Base-by-base conservation (phyloP, 164 flowering plant species). In the Paratinospora sagittata region DNA sequence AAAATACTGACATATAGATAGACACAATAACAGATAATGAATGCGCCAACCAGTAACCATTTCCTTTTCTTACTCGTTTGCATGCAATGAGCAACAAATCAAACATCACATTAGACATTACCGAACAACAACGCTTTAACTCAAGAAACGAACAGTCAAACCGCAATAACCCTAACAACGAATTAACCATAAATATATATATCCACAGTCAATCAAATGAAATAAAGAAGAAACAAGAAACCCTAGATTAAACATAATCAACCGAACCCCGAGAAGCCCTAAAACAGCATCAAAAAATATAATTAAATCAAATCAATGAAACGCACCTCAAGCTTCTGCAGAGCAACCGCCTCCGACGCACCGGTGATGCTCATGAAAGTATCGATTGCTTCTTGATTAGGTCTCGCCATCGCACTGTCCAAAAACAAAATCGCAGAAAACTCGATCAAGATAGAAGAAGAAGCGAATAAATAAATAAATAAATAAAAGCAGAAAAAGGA, bases 331-430 rank as follows among this genome's bases (percentile, higher is more conserved):
- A 92, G 87, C 58, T 75, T 88, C 62, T 78, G 97, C 24, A 81
- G 21, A 37, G 97, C 96, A 39, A 84, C 81, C 11, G 82, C 81
- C 60, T 89, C 93, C 5, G 93, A 75, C 1, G 80, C 84, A 70
- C 94, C 97, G 61, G 98, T 85, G 82, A 95, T 88, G 88, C 83
- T 88, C 66, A 92, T 83, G 70, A 95, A 95, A 12, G 87, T 90
- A 6, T 88, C 92, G 79, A 95, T 85, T 66, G 86, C 83, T 47
- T 95, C 96, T 70, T 84, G 92, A 82, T 79, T 77, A 36, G 85
- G 83, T 70, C 81, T 84, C 70, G 85, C 92, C 98, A 90, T 94
- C 72, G 76, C 14, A 52, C 58, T 52, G 58, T 52, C n/a, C 17
- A 21, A 16, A n/a, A 52, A 16, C 19, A 19, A 13, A 52, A 52